A percentile compares a stretch with the other conserved stretches of the same genome.
phyloP scores from a whole-genome alignment of 2,329 filamentous ascomycete genomes.

The Phialophora macrospora region DNA sequence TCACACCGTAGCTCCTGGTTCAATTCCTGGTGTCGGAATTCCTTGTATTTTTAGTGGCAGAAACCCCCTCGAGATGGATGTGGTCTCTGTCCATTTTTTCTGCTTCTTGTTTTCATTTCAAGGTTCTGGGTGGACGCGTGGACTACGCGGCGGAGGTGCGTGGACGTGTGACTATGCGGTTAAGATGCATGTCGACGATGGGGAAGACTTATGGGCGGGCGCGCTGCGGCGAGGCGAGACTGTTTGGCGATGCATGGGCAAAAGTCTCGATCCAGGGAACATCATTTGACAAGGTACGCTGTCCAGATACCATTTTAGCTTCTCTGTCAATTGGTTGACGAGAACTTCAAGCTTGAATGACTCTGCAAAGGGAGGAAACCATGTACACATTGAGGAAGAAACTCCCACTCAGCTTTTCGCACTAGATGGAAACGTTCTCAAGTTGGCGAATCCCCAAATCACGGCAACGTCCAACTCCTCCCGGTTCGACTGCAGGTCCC shows the following conservation, averaged over 20 bases:
- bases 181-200: neutral
- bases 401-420: neutral
- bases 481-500: neutral
- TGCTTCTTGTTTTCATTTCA: neutral
- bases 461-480: neutral
- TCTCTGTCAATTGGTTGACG: neutral
- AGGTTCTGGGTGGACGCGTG: neutral
- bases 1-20: slow-evolving; percentile 44
- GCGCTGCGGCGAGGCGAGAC: neutral
- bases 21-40: slow-evolving; percentile 45
- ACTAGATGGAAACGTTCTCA: neutral
- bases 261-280: neutral
- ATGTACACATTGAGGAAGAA: neutral
- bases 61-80: neutral
- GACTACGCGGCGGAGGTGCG: neutral
- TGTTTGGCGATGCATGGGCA: neutral
- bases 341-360: neutral
- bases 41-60: neutral
- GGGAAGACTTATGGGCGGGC: neutral
- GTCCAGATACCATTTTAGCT: neutral
- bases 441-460: neutral
- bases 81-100: neutral
- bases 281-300: neutral
- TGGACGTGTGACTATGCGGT: neutral
- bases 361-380: neutral